Evolutionary conservation across 2,329 filamentous ascomycete species (phyloP).

Genomic region (Xylaria arbuscula): DNA sequence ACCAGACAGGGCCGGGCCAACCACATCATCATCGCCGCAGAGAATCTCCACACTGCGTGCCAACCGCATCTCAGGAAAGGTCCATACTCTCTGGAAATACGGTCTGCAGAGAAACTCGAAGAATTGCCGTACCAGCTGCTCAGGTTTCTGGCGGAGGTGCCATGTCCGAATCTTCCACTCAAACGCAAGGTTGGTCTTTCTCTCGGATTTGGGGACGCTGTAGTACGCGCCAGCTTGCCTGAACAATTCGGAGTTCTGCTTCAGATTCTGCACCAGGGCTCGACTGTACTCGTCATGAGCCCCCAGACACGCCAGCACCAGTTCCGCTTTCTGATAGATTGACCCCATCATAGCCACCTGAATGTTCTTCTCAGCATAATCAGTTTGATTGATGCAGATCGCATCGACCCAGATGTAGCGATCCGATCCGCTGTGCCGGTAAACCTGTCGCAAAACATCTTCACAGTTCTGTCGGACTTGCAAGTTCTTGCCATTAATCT

Average conservation of each 20-base stretch:
- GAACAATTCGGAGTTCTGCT: not conserved
- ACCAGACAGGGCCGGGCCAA: not conserved
- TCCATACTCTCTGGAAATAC: not conserved
- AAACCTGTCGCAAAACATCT: not conserved
- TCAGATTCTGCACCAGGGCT: not conserved
- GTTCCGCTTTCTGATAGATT: not conserved
- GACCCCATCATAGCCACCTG: not conserved
- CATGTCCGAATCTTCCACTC: not conserved
- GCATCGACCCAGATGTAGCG: conserved; percentile 2
- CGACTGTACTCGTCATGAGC: conserved; percentile 1
- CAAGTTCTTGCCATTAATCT: not conserved
- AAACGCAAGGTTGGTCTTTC: not conserved
- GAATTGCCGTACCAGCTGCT: not conserved
- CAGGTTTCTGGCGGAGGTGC: not conserved
- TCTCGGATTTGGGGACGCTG: not conserved
- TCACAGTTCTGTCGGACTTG: not conserved
- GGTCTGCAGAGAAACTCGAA: conserved; percentile 1
- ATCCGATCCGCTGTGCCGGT: not conserved
- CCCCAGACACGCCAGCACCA: not conserved
- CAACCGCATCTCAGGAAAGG: not conserved
- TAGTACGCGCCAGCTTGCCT: not conserved
- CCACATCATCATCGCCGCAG: not conserved
- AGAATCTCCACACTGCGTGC: not conserved
- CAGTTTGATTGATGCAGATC: conserved; percentile 1
- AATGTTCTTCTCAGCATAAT: not conserved